phyloP scores from a whole-genome alignment of 164 flowering plant genomes.

The Dillenia suffruticosa region DNA sequence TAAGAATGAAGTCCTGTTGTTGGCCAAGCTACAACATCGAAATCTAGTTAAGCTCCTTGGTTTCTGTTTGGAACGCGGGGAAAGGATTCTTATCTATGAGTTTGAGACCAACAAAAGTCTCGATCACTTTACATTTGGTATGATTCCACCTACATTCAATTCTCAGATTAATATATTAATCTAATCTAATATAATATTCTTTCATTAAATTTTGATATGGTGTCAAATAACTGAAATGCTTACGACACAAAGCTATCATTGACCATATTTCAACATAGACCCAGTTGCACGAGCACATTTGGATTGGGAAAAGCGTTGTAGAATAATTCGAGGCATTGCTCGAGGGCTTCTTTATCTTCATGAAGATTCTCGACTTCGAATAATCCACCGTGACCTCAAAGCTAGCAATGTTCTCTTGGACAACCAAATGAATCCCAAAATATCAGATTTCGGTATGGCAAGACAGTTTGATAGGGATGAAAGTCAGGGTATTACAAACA shows the following conservation, averaged over 20 bases:
- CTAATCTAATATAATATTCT: neutral
- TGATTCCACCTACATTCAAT: neutral
- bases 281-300: conserved; percentile 13
- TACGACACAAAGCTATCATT: too few relatives aligned
- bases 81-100: neutral
- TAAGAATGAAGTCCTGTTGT: neutral
- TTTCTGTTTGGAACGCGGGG: conserved; percentile 21
- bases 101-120: neutral
- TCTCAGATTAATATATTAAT: neutral
- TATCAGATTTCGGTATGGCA: conserved; percentile 66
- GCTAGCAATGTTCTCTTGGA: conserved; percentile 54
- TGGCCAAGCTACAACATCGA: conserved; percentile 33
- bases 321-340: conserved; percentile 53
- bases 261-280: conserved; percentile 18
- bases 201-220: too few relatives aligned
- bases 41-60: conserved; percentile 49
- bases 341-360: conserved; percentile 68
- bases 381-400: conserved; percentile 64
- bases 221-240: too few relatives aligned
- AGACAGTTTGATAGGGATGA: conserved; percentile 30
- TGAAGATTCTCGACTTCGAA: conserved; percentile 43
- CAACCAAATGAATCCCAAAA: conserved; percentile 43
- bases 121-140: conserved; percentile 1
- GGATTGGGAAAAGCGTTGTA: conserved; percentile 40
- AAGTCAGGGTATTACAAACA: conserved; percentile 19